Evolutionary conservation across 768 basidiomycete genomes (phyloP).

Genomic region (Lactarius akahatsu): DNA sequence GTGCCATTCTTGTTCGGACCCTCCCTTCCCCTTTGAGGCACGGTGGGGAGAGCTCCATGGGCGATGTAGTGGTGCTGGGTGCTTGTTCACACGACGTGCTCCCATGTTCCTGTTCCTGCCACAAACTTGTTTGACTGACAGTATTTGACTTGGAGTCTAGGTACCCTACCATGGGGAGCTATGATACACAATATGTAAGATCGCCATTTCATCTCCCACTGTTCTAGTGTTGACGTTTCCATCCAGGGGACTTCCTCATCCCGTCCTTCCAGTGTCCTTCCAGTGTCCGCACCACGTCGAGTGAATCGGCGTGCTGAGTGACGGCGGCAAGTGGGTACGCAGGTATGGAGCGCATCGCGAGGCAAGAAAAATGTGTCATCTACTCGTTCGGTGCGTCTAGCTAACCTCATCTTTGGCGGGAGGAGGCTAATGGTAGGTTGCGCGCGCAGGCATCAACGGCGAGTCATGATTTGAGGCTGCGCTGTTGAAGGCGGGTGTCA

Average conservation of each 20-base stretch:
- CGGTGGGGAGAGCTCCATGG: not conserved
- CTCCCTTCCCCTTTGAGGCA: not conserved
- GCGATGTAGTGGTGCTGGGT: not conserved
- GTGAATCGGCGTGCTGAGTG: slow-evolving; percentile 50
- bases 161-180: not conserved
- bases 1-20: not conserved
- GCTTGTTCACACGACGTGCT: not conserved
- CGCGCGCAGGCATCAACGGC: slow-evolving; percentile 36
- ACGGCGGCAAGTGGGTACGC: slow-evolving; percentile 57
- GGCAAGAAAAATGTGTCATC: slow-evolving; percentile 49
- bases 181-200: slow-evolving; percentile 13
- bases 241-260: slow-evolving; percentile 52
- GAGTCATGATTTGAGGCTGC: slow-evolving; percentile 51
- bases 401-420: not conserved
- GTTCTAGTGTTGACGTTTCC: no score
- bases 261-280: no score
- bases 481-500: slow-evolving; percentile 42
- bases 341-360: slow-evolving; percentile 47
- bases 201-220: no score
- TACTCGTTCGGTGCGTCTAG: slow-evolving; percentile 46
- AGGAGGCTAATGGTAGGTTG: slow-evolving; percentile 34
- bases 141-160: not conserved
- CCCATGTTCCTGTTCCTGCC: not conserved
- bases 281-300: slow-evolving; percentile 52
- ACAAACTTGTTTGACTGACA: not conserved